Base-by-base conservation (phyloP, 164 flowering plant genomes). In the Macadamia tetraphylla region DNA sequence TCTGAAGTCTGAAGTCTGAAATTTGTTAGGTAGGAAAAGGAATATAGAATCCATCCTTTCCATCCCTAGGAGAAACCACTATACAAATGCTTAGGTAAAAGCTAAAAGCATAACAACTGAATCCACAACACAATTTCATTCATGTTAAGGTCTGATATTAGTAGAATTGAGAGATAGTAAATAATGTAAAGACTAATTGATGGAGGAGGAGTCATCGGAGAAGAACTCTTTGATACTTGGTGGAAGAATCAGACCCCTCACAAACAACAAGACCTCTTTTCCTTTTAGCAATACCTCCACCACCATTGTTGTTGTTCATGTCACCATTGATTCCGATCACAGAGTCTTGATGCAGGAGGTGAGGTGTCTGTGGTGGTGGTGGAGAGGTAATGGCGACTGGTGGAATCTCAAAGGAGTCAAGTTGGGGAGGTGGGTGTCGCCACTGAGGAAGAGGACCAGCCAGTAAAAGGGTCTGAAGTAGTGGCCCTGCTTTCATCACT, bases 401-500 rank as follows among this genome's bases (percentile, higher is more conserved):
- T 30, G 98, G 98, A 75, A 91, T 91, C 73, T 88, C 87, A 42
- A 83, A 80, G 64, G 88, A 74, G 62, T 87, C 88, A 3, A 94
- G 79, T 35, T 87, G 96, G 13, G 97, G 98, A 14, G 98, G 98
- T 23, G 97, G 98, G 78, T 87, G 90, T 72, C 88, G 81, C 98
- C 98, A 94, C 76, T 87, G 88, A 13, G 98, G 98, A 3, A 94
- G 85, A 1, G 94, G 93, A 32, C 98, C 98, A 7, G 98, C 94
- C 62, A 94, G 74, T 23, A 94, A 85, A 0, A 94, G 84, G 0
- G 93, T 91, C 75, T 94, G 96, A 3, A 94, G 83, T 9, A 94
- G 85, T n/a, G 98, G 98, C 60, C 98, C 98, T 1, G 98, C 98
- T 60, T 87, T 85, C 87, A 88, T 88, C 64, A 94, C 98, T 17